These are phyloP conservation scores for Fragaria ananassa DNA, from an alignment of 306 rosid genomes.

Conservation along the genomic window DNA sequence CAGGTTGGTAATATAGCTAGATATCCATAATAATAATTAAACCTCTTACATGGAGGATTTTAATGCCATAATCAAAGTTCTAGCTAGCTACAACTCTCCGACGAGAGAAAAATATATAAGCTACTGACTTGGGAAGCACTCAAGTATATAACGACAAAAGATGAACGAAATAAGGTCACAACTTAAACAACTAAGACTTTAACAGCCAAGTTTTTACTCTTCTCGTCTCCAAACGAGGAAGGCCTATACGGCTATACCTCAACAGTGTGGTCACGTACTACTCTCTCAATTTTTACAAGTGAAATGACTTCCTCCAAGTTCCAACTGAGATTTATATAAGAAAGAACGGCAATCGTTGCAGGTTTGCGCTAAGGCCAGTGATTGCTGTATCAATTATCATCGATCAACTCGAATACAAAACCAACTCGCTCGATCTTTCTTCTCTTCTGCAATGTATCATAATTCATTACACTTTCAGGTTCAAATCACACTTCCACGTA, in stretches of 20 bases:
- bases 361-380: not conserved
- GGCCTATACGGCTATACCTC: not conserved
- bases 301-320: not conserved
- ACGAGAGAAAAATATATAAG: not conserved
- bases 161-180: not conserved
- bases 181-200: not conserved
- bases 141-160: not conserved
- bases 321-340: not conserved
- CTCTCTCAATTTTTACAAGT: not conserved
- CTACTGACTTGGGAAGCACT: constrained; percentile 7
- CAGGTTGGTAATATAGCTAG: not conserved
- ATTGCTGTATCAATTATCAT: not conserved
- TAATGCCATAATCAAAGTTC: not conserved
- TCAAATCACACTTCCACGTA: not conserved
- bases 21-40: not conserved
- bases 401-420: too few relatives aligned
- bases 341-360: not conserved
- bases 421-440: not conserved
- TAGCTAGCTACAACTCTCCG: not conserved
- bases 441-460: not conserved
- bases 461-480: not conserved
- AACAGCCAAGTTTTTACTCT: not conserved
- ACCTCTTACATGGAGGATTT: not conserved
- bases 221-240: not conserved
- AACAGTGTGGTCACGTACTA: not conserved